phyloP scores from a whole-genome alignment of 805 yeast species.

The Candida fluviatilis region DNA sequence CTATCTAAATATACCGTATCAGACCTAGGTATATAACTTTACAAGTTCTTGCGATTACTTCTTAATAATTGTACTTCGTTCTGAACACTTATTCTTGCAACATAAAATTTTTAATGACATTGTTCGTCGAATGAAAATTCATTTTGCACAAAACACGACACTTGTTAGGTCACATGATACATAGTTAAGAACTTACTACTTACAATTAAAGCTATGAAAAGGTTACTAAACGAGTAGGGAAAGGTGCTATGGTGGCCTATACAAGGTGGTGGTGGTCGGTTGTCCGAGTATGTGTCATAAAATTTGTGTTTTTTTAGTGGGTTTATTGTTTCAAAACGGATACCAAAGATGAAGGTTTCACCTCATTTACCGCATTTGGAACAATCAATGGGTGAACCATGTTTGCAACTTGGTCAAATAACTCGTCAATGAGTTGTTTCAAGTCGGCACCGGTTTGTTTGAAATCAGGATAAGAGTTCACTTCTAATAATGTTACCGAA shows the following conservation, averaged over 20 bases:
- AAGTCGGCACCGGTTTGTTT: constrained; percentile 87
- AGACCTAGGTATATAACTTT: not conserved
- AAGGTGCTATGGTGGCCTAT: too few relatives aligned
- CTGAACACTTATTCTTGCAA: not conserved
- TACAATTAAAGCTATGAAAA: too few relatives aligned
- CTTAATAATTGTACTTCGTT: not conserved
- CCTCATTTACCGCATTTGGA: constrained; percentile 12
- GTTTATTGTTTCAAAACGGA: too few relatives aligned
- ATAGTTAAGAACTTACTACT: too few relatives aligned
- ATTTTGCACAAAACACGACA: not conserved
- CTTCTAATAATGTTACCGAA: constrained; percentile 67
- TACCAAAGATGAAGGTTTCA: constrained; percentile 46
- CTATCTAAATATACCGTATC: not conserved
- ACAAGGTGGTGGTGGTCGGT: too few relatives aligned
- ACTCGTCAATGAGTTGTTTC: constrained; percentile 57
- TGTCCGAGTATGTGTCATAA: too few relatives aligned
- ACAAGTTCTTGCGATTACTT: constrained; percentile 1
- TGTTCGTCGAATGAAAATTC: not conserved
- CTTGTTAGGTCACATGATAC: not conserved
- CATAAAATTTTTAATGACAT: not conserved
- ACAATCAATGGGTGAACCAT: constrained; percentile 17
- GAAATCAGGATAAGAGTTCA: constrained; percentile 94
- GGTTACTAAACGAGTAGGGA: too few relatives aligned
- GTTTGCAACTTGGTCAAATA: constrained; percentile 56
- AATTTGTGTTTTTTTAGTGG: too few relatives aligned